Conservation (phyloP, 441 rosid species). For the Aquilaria agallochum region DNA sequence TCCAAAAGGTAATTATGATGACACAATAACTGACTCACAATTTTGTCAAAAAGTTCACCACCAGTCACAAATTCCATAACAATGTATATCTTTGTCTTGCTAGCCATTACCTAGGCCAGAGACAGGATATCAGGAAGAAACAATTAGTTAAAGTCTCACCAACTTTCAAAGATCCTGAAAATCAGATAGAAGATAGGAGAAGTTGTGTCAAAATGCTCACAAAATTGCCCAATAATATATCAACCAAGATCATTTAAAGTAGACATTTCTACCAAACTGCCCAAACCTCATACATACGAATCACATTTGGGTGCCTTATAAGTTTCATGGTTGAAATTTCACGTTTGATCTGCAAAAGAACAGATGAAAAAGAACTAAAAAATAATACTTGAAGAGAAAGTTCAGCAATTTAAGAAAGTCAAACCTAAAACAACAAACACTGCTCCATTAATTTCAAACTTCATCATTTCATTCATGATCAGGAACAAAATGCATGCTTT, state of each 20-base stretch:
- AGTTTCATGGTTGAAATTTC: constrained; percentile 96
- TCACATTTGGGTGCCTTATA: constrained; percentile 91
- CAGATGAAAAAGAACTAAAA: not conserved
- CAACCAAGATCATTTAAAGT: not conserved
- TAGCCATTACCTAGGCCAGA: constrained; percentile 89
- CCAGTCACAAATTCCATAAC: constrained; percentile 96
- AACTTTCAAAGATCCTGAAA: not conserved
- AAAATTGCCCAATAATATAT: not conserved
- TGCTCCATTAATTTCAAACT: too few relatives aligned
- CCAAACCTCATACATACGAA: constrained; percentile 93
- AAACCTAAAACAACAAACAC: not conserved
- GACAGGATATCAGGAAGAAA: constrained; percentile 16
- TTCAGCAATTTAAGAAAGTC: not conserved
- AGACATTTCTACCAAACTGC: constrained; percentile 50
- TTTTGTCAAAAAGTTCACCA: constrained; percentile 97
- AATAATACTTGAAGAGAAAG: not conserved
- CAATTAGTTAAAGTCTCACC: not conserved
- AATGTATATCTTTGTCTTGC: constrained; percentile 91
- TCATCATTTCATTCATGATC: too few relatives aligned
- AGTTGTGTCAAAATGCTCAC: constrained; percentile 6
- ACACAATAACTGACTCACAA: constrained; percentile 46
- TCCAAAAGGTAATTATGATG: constrained; percentile 5
- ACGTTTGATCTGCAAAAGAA: constrained; percentile 75
- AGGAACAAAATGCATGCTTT: too few relatives aligned
- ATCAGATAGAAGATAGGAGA: not conserved